These are phyloP conservation scores for Escallonia rubra DNA, from an alignment of 129 eudicot species.

Conservation along the genomic window DNA sequence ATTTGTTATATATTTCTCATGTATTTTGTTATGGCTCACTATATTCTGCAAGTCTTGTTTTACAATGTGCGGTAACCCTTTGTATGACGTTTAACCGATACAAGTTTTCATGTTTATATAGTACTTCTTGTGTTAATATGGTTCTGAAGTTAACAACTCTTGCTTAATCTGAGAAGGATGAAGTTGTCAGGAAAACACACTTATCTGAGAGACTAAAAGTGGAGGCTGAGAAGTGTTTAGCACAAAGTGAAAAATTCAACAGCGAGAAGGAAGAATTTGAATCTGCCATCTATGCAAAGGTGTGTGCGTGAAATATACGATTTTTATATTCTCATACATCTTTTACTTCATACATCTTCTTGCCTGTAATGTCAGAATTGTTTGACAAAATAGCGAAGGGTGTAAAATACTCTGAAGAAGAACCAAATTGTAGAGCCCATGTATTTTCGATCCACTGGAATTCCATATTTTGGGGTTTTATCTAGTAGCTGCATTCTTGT, in stretches of 20 bases:
- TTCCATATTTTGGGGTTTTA: too few species aligned
- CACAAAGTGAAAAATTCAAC: constrained; percentile 77
- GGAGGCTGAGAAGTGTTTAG: constrained; percentile 85
- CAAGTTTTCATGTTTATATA: not conserved
- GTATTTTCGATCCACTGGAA: too few species aligned
- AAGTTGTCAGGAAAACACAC: constrained; percentile 63
- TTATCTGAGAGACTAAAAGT: constrained; percentile 60
- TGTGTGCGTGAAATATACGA: constrained; percentile 11
- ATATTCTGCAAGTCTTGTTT: too few species aligned
- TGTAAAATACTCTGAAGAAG: too few species aligned
- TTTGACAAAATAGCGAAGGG: not conserved
- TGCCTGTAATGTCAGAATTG: not conserved
- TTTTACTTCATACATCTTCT: not conserved
- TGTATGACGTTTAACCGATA: too few species aligned
- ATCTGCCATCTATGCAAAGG: constrained; percentile 75
- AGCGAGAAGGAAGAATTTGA: constrained; percentile 82
- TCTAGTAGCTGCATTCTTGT: too few species aligned
- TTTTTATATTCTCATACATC: not conserved
- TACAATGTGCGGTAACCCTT: too few species aligned
- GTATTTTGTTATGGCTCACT: too few species aligned
- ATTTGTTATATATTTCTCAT: too few species aligned
- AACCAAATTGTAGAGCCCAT: too few species aligned
- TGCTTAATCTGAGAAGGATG: constrained; percentile 52
- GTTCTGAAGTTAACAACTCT: constrained; percentile 3
- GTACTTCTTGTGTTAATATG: not conserved